phyloP scores from a whole-genome alignment of 768 basidiomycete species.

The Tubosaeta brunneosetosa region DNA sequence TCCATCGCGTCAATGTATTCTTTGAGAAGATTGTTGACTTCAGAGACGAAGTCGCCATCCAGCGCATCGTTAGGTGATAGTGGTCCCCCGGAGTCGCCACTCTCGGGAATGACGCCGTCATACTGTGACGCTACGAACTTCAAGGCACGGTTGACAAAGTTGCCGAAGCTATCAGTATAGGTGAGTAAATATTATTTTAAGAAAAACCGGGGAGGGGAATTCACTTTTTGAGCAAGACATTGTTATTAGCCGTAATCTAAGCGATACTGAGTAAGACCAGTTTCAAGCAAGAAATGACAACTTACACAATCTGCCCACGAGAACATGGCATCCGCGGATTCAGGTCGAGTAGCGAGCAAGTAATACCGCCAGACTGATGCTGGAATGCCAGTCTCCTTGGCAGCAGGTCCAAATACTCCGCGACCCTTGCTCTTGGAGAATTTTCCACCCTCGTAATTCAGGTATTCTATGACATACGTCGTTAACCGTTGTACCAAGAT shows the following conservation, averaged over 20 bases:
- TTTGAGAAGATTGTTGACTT: constrained; percentile 72
- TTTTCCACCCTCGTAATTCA: constrained; percentile 98
- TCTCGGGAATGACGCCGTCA: constrained; percentile 73
- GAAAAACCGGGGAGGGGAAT: constrained; percentile 11
- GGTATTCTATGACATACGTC: constrained; percentile 61
- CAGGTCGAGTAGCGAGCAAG: constrained; percentile 86
- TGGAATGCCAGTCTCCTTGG: constrained; percentile 89
- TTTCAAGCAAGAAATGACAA: neutral
- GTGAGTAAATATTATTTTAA: neutral
- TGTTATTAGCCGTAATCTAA: constrained; percentile 89
- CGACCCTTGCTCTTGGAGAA: constrained; percentile 97
- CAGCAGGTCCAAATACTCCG: constrained; percentile 94
- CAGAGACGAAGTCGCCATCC: constrained; percentile 73
- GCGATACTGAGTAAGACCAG: neutral
- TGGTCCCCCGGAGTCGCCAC: constrained; percentile 63
- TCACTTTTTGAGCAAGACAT: constrained; percentile 89
- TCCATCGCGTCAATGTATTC: constrained; percentile 90
- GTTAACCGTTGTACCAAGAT: neutral
- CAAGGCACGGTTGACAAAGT: constrained; percentile 92
- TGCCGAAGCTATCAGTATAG: constrained; percentile 67
- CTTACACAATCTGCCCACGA: constrained; percentile 92
- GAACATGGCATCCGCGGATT: constrained; percentile 93
- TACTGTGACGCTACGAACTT: constrained; percentile 91
- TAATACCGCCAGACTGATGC: constrained; percentile 97
- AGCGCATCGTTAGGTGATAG: constrained; percentile 60